Evolutionary conservation across 2,329 filamentous ascomycete genomes (phyloP).

Genomic region (Aspergillus viridinutans): DNA sequence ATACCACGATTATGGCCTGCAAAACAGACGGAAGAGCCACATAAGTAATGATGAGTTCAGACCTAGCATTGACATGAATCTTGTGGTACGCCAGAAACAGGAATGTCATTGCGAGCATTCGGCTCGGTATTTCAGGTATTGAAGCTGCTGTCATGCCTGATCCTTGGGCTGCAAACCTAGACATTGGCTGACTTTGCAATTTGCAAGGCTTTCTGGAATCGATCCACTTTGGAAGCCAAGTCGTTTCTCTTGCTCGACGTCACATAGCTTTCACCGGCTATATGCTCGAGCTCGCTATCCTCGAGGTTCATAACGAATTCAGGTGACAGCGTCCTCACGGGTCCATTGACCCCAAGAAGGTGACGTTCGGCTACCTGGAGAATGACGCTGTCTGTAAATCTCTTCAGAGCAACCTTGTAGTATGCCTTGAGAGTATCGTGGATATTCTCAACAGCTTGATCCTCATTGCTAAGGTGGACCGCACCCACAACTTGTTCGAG

Average conservation of each 20-base stretch:
- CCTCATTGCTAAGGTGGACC: conserved; percentile 32
- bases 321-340: conserved; percentile 51
- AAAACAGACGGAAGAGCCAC: too few relatives aligned
- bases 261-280: conserved; percentile 54
- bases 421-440: conserved; percentile 59
- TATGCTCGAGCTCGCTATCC: conserved; percentile 48
- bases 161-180: neutral
- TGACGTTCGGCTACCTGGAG: conserved; percentile 54
- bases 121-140: too few relatives aligned
- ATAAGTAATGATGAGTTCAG: too few relatives aligned
- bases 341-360: conserved; percentile 50
- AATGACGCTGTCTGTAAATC: conserved; percentile 59
- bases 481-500: conserved; percentile 6
- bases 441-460: conserved; percentile 48
- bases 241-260: conserved; percentile 42
- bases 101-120: too few relatives aligned
- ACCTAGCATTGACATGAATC: too few relatives aligned
- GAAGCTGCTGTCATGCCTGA: too few relatives aligned
- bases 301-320: conserved; percentile 49
- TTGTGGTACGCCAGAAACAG: too few relatives aligned
- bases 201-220: conserved; percentile 35
- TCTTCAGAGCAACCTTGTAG: conserved; percentile 58
- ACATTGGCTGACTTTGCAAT: conserved; percentile 13
- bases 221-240: conserved; percentile 43
- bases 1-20: too few relatives aligned